These are phyloP conservation scores for Falciphora oryzae DNA, from an alignment of 2,329 filamentous ascomycete species.

Conservation along the genomic window DNA sequence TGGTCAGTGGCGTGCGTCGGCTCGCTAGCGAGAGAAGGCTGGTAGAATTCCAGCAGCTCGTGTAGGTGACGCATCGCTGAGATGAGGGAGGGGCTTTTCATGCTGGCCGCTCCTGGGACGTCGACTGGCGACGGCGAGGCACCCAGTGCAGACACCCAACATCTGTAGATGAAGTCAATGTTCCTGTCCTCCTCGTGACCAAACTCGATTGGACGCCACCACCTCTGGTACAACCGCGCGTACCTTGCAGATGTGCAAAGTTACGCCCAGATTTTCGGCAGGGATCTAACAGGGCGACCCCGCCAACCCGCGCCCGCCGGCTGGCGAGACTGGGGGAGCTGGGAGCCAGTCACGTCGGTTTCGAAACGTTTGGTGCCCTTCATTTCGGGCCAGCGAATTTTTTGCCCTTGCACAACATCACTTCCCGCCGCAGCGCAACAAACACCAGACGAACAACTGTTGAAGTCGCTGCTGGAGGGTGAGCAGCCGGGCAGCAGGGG, in stretches of 20 bases:
- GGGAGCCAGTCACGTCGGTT: background rate
- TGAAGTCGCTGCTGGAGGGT: background rate
- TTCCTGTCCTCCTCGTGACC: background rate
- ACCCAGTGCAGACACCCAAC: background rate
- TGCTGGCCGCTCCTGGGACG: too few relatives aligned
- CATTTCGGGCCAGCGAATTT: too few relatives aligned
- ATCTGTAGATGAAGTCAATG: background rate
- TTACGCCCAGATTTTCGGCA: background rate
- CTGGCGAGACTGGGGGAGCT: too few relatives aligned
- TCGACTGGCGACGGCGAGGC: too few relatives aligned
- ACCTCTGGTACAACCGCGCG: background rate
- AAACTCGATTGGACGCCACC: background rate
- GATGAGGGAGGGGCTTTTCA: too few relatives aligned
- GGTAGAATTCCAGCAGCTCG: background rate
- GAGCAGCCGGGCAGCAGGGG: background rate
- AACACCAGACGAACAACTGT: background rate
- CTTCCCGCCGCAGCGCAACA: background rate
- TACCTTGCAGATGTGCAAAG: background rate
- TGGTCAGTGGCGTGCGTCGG: background rate
- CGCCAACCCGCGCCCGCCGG: background rate
- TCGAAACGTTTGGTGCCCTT: background rate
- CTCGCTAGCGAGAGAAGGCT: background rate
- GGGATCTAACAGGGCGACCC: too few relatives aligned
- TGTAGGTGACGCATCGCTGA: background rate
- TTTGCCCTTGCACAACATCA: background rate